Conservation (phyloP, 305 asterid genomes). For the Rubia peregrina region DNA sequence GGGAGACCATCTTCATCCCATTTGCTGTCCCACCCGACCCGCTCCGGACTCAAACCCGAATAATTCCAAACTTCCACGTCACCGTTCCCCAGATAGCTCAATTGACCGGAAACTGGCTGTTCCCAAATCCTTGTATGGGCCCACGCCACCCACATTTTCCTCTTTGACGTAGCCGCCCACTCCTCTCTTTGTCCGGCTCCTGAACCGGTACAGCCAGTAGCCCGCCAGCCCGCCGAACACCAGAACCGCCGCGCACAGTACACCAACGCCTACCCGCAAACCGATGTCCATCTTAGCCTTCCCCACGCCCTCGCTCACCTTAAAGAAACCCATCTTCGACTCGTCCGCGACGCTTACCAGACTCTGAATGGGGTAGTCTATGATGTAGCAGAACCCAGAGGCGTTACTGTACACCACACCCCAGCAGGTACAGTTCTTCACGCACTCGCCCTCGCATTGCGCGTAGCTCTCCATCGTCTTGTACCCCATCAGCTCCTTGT, state of each 20-base stretch:
- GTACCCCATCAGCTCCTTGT: constrained; percentile 54
- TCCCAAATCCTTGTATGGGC: constrained; percentile 80
- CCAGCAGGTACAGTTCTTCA: constrained; percentile 69
- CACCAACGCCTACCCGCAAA: constrained; percentile 44
- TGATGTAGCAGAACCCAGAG: constrained; percentile 81
- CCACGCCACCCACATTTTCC: constrained; percentile 48
- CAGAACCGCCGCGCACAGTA: constrained; percentile 48
- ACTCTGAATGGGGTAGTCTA: constrained; percentile 58
- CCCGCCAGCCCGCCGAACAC: constrained; percentile 42
- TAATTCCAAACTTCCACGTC: not conserved
- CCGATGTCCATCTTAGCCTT: constrained; percentile 35
- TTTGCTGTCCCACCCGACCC: not conserved
- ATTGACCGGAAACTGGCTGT: constrained; percentile 81
- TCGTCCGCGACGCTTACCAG: constrained; percentile 51
- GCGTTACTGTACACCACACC: constrained; percentile 79
- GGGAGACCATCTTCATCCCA: not conserved
- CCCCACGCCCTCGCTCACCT: constrained; percentile 53
- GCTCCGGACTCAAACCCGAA: not conserved
- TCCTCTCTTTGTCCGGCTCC: constrained; percentile 37
- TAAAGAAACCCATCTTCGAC: constrained; percentile 62
- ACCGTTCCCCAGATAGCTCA: constrained; percentile 55
- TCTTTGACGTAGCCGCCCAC: constrained; percentile 43
- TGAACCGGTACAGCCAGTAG: constrained; percentile 34
- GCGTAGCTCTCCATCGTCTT: constrained; percentile 34
- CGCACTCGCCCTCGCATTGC: constrained; percentile 52